Evolutionary conservation across 2,329 filamentous ascomycete species (phyloP).

Genomic region (Huntiella bhutanensis): DNA sequence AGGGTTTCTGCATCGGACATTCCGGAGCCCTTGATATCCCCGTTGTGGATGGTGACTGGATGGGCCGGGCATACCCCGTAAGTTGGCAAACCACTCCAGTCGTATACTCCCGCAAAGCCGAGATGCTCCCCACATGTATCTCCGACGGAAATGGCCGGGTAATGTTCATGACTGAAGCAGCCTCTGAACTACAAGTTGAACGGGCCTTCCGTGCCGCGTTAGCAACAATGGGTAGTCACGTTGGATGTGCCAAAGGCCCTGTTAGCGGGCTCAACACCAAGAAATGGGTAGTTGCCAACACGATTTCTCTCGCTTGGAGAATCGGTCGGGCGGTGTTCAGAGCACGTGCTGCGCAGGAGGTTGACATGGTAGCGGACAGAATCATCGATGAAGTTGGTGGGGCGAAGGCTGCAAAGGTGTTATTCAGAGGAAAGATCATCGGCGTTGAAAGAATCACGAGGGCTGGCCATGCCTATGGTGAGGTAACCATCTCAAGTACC

Average conservation of each 20-base stretch:
- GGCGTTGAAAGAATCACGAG: slow-evolving; percentile 36
- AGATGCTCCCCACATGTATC: slow-evolving; percentile 28
- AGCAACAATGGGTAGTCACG: slow-evolving; percentile 35
- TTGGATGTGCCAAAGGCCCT: slow-evolving; percentile 29
- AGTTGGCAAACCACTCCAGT: slow-evolving; percentile 37
- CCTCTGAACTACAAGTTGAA: slow-evolving; percentile 28
- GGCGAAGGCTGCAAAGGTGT: slow-evolving; percentile 28
- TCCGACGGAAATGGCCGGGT: slow-evolving; percentile 34
- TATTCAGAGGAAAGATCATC: slow-evolving; percentile 47
- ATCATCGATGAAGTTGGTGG: slow-evolving; percentile 42
- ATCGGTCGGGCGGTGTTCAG: slow-evolving; percentile 30
- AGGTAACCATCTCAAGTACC: slow-evolving; percentile 27
- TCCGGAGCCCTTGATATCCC: slow-evolving; percentile 32
- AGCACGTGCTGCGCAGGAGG: slow-evolving; percentile 17
- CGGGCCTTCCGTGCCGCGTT: slow-evolving; percentile 30
- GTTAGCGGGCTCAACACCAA: slow-evolving; percentile 30
- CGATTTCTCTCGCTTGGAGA: slow-evolving; percentile 33
- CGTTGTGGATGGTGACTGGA: slow-evolving; percentile 35
- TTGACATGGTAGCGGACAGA: slow-evolving; percentile 35
- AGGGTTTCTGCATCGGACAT: slow-evolving; percentile 36
- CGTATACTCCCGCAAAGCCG: slow-evolving; percentile 28
- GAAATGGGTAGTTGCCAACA: slow-evolving; percentile 33
- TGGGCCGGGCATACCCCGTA: slow-evolving; percentile 36
- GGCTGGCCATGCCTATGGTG: slow-evolving; percentile 40
- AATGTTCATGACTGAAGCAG: slow-evolving; percentile 28